Base-by-base conservation (phyloP, 352 stramenopile genomes). In the Pythium utonaiense region DNA sequence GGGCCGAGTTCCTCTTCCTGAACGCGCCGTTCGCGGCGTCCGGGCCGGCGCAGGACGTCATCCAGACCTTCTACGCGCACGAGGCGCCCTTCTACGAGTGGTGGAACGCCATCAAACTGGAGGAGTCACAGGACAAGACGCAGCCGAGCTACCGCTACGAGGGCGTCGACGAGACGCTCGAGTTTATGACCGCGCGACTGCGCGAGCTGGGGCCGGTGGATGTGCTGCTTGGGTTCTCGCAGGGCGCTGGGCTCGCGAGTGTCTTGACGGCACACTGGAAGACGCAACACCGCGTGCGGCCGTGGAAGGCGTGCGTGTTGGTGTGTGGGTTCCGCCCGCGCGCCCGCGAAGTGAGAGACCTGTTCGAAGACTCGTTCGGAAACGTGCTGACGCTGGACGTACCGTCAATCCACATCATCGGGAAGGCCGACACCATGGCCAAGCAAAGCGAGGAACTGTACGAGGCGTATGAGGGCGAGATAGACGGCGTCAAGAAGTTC, bases 41-140 rank as follows among this genome's bases (percentile, higher is more conserved):
- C 13, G 80, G 78, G 1, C 80, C 80, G 0, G 78, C 78, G 21
- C 71, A 80, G 21, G 78, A 89, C 51, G 60, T 85, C 28, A 74
- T 91, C 41, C 78, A 79, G 51, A 73, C 69, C 28, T 75, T 89
- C 48, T 89, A 83, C 66, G 76, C 70, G 14, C 48, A 73, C 6
- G 62, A 77, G 12, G 71, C 73, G 42, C 82, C 78, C 45, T 91
- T 86, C 62, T 90, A 77, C 66, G 77, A 91, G 66, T 93, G 84
- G 84, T 93, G 81, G 80, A 78, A 91, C 61, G 78, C 77, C 16
- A 59, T 84, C 41, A 76, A 82, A 48, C 34, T 65, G 31, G 68
- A n/a, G n/a, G n/a, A 67, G 14, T 42, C 58, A 6, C 53, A 45
- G 2, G 61, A 65, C 49, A 52, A 57, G 4, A 57, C 38, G 13